These are phyloP conservation scores for Crithidia sp. DNA, from an alignment of 208 protist species.

Conservation along the genomic window DNA sequence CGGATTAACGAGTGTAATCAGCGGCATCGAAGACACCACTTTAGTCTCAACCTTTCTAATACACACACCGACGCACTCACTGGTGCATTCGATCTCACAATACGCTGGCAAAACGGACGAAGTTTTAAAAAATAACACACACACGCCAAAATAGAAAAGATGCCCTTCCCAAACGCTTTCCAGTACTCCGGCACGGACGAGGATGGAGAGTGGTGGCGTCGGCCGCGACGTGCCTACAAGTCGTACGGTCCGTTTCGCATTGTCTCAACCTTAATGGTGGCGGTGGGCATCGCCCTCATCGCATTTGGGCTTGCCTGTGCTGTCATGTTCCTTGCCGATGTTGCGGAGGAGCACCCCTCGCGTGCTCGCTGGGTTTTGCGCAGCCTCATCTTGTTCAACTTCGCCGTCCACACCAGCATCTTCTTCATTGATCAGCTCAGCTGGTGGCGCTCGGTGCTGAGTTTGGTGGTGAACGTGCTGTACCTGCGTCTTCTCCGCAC, in stretches of 20 bases:
- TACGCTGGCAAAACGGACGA: too few species aligned
- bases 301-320: conserved; percentile 44
- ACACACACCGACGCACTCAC: too few species aligned
- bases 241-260: conserved; percentile 53
- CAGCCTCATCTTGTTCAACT: conserved; percentile 37
- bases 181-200: conserved; percentile 23
- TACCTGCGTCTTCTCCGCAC: conserved; percentile 45
- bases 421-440: conserved; percentile 56
- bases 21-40: too few species aligned
- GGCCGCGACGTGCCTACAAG: conserved; percentile 31
- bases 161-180: not conserved
- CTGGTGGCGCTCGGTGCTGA: conserved; percentile 55
- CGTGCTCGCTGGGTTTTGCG: conserved; percentile 39
- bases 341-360: conserved; percentile 64
- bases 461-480: conserved; percentile 50
- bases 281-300: conserved; percentile 35
- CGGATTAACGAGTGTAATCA: too few species aligned
- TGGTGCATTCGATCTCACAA: too few species aligned
- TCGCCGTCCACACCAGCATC: conserved; percentile 46
- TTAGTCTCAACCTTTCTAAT: too few species aligned
- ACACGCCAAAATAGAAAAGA: not conserved
- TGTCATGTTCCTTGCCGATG: conserved; percentile 46
- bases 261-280: conserved; percentile 53
- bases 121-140: not conserved
- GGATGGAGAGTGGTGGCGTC: conserved; percentile 30